Evolutionary conservation across 257 asterid genomes (phyloP).

Genomic region (Jacaranda mimosifolia): DNA sequence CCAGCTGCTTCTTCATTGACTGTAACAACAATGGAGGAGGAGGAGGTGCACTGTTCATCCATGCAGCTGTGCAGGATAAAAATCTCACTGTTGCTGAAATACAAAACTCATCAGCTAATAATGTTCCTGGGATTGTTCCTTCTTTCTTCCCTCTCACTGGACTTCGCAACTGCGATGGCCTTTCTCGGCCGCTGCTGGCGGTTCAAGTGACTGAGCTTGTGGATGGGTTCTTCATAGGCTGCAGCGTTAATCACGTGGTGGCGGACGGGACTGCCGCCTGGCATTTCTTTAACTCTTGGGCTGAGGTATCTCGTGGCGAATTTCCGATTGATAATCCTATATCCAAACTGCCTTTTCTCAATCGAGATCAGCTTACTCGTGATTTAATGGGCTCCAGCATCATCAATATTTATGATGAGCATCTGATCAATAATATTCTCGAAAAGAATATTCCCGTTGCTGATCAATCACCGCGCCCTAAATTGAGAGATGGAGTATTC

Average conservation of each 20-base stretch:
- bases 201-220: slow-evolving; percentile 52
- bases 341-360: slow-evolving; percentile 36
- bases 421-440: neutral
- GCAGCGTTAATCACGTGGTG: slow-evolving; percentile 42
- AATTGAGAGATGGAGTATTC: slow-evolving; percentile 34
- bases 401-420: slow-evolving; percentile 19
- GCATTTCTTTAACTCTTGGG: slow-evolving; percentile 54
- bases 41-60: slow-evolving; percentile 44
- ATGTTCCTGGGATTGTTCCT: slow-evolving; percentile 31
- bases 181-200: slow-evolving; percentile 43
- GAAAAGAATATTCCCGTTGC: neutral
- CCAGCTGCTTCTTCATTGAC: slow-evolving; percentile 41
- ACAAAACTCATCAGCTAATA: slow-evolving; percentile 21
- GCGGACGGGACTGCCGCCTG: slow-evolving; percentile 54
- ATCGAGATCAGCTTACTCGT: slow-evolving; percentile 34
- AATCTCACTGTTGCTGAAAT: slow-evolving; percentile 39
- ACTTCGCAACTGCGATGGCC: slow-evolving; percentile 43
- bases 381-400: slow-evolving; percentile 16
- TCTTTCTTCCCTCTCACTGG: slow-evolving; percentile 47
- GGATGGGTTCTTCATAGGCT: slow-evolving; percentile 52
- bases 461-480: neutral
- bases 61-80: slow-evolving; percentile 7
- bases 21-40: slow-evolving; percentile 13
- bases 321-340: neutral
- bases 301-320: slow-evolving; percentile 47